phyloP scores from a whole-genome alignment of 371 early-diverging fungal species.

The Apophysomyces variabilis region DNA sequence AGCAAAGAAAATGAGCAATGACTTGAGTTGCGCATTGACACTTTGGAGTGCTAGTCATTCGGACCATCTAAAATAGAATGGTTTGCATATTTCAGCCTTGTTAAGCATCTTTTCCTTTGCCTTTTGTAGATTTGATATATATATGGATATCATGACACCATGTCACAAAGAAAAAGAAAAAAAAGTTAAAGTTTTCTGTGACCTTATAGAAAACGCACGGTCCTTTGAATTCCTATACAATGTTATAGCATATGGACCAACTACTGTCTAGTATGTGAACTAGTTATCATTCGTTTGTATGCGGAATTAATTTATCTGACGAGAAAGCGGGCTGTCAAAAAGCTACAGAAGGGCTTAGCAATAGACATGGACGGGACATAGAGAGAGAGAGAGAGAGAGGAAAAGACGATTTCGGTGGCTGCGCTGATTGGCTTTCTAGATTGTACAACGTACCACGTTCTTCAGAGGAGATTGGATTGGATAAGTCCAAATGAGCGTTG shows the following conservation, averaged over 20 bases:
- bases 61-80: neutral
- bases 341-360: neutral
- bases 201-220: slow-evolving; percentile 1
- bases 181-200: neutral
- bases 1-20: too few species aligned
- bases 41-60: neutral
- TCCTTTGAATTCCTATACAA: neutral
- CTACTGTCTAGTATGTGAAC: neutral
- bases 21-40: too few species aligned
- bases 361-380: neutral
- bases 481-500: slow-evolving; percentile 8
- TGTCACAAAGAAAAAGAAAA: neutral
- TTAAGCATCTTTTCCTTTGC: neutral
- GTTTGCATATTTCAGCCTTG: neutral
- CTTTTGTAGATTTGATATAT: neutral
- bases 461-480: slow-evolving; percentile 7
- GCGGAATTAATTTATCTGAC: slow-evolving; percentile 1
- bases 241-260: neutral
- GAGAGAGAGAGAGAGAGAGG: too few species aligned
- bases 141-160: slow-evolving; percentile 4
- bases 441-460: slow-evolving; percentile 6
- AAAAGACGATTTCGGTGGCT: neutral
- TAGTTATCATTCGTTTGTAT: too few species aligned
- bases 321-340: neutral
- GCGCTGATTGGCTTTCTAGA: slow-evolving; percentile 4